A percentile compares a stretch with the other conserved stretches of the same genome.
phyloP scores from a whole-genome alignment of 257 asterid species.

The Nicotiana noctiflora region DNA sequence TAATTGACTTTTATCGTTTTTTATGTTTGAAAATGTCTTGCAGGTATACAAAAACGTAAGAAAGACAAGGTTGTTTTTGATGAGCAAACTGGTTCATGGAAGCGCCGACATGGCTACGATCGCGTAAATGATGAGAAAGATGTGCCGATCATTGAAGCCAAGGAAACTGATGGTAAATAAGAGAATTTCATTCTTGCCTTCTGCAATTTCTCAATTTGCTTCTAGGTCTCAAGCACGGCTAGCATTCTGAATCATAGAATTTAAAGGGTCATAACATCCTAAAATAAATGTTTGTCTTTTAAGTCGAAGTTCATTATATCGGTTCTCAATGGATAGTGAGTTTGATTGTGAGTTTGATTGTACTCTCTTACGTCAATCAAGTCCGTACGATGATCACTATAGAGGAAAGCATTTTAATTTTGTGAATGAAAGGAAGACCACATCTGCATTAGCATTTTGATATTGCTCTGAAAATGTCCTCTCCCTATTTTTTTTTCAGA shows the following conservation, averaged over 20 bases:
- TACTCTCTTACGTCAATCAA: neutral
- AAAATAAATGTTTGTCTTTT: neutral
- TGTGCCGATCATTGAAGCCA: conserved; percentile 90
- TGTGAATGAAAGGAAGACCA: neutral
- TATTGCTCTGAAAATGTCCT: neutral
- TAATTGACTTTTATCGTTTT: neutral
- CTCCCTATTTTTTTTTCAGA: conserved; percentile 29
- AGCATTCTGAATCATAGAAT: neutral
- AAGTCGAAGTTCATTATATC: neutral
- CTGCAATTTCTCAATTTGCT: neutral
- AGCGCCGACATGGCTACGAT: conserved; percentile 86
- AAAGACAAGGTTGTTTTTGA: conserved; percentile 82
- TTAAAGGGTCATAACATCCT: neutral
- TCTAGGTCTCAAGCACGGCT: neutral
- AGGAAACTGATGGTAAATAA: conserved; percentile 67
- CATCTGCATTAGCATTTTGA: neutral
- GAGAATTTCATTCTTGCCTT: neutral
- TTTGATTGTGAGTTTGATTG: neutral
- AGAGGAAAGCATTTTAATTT: neutral
- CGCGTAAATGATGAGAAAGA: conserved; percentile 86
- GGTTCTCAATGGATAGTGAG: neutral
- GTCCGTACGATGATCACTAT: neutral
- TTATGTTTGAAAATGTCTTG: conserved; percentile 1
- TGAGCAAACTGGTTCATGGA: conserved; percentile 77
- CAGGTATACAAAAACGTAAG: conserved; percentile 64